A percentile compares a stretch with the other conserved stretches of the same genome.
Conservation (phyloP, 2,329 filamentous ascomycete species). For the Monosporascus sp. region DNA sequence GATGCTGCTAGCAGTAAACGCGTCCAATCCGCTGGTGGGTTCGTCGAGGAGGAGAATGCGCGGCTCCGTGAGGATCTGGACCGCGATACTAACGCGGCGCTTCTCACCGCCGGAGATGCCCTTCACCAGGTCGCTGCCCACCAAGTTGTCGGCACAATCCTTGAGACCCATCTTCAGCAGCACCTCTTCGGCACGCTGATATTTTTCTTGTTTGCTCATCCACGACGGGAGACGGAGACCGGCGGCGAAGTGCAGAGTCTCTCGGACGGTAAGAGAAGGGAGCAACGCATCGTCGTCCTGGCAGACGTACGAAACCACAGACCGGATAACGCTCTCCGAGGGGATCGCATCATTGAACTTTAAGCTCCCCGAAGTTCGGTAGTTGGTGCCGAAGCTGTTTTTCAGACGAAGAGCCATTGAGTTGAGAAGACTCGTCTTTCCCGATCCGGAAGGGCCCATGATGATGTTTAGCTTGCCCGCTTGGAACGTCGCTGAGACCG, state of each 20-base stretch:
- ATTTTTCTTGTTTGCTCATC: slow-evolving; percentile 64
- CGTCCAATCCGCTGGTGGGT: slow-evolving; percentile 70
- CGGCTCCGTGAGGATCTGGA: slow-evolving; percentile 72
- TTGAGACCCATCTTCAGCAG: slow-evolving; percentile 71
- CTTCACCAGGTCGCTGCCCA: slow-evolving; percentile 68
- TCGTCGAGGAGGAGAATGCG: slow-evolving; percentile 69
- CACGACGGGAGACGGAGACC: slow-evolving; percentile 64
- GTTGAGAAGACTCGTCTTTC: slow-evolving; percentile 71
- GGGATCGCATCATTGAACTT: slow-evolving; percentile 66
- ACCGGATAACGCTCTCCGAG: slow-evolving; percentile 62
- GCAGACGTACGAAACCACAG: slow-evolving; percentile 70
- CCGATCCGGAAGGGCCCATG: slow-evolving; percentile 74
- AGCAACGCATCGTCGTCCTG: slow-evolving; percentile 73
- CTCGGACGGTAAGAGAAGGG: slow-evolving; percentile 68
- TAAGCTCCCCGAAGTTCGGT: slow-evolving; percentile 56
- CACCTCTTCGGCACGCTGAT: slow-evolving; percentile 62
- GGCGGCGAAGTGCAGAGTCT: slow-evolving; percentile 67
- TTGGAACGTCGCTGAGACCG: slow-evolving; percentile 60
- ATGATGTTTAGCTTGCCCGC: slow-evolving; percentile 68
- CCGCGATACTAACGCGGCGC: slow-evolving; percentile 69
- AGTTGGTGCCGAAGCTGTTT: slow-evolving; percentile 56
- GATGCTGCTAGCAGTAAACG: slow-evolving; percentile 72
- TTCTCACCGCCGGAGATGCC: slow-evolving; percentile 79
- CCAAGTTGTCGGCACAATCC: slow-evolving; percentile 69
- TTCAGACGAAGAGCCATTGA: slow-evolving; percentile 64